phyloP scores from a whole-genome alignment of 2,329 filamentous ascomycete genomes.

The Coleophoma cylindrospora region DNA sequence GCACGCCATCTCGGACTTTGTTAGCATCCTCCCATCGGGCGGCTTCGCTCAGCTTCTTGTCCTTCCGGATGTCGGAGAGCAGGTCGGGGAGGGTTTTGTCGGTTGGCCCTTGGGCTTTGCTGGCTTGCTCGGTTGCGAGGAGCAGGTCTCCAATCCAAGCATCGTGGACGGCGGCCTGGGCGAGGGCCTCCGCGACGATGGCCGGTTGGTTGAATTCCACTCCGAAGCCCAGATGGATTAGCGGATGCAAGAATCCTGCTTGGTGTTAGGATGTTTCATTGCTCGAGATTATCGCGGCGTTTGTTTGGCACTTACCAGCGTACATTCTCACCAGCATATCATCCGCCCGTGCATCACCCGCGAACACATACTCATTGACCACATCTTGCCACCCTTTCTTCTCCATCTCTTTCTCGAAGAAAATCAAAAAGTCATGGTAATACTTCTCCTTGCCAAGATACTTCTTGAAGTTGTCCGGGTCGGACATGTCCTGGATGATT shows the following conservation, averaged over 20 bases:
- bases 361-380: constrained; percentile 65
- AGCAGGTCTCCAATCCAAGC: constrained; percentile 52
- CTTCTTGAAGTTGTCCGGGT: constrained; percentile 48
- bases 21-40: constrained; percentile 49
- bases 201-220: constrained; percentile 79
- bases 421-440: constrained; percentile 72
- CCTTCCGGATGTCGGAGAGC: constrained; percentile 50
- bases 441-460: constrained; percentile 59
- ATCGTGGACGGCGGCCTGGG: constrained; percentile 68
- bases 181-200: constrained; percentile 74
- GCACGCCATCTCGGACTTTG: constrained; percentile 64
- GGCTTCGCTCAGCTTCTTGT: constrained; percentile 52
- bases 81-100: constrained; percentile 50
- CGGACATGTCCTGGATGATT: constrained; percentile 39
- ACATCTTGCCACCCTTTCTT: constrained; percentile 55
- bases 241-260: constrained; percentile 66
- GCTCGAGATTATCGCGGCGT: no score
- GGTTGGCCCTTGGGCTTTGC: constrained; percentile 24
- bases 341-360: constrained; percentile 57
- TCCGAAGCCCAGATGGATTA: constrained; percentile 83
- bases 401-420: constrained; percentile 72
- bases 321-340: constrained; percentile 66
- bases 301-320: constrained; percentile 38
- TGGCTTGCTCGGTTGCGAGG: constrained; percentile 42
- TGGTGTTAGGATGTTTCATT: no score